Evolutionary conservation across 2,329 filamentous ascomycete genomes (phyloP).

Genomic region (Penicillium oxalicum): DNA sequence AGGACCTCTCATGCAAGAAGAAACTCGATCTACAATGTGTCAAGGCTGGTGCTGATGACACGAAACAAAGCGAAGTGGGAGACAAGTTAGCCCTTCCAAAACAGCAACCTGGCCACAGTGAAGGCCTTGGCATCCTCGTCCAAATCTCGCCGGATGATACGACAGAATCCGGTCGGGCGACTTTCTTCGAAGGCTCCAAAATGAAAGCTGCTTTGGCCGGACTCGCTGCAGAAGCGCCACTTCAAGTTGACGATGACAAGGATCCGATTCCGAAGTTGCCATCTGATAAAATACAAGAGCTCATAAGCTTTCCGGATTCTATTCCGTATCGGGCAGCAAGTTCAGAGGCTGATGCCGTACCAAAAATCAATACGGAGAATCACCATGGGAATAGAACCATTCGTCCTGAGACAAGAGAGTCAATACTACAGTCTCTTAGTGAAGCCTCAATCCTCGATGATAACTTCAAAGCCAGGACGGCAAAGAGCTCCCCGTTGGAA

Average conservation of each 20-base stretch:
- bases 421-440: constrained; percentile 19
- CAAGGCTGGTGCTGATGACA: too few species aligned
- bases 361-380: constrained; percentile 21
- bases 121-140: constrained; percentile 19
- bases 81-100: too few species aligned
- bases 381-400: constrained; percentile 3
- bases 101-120: background rate
- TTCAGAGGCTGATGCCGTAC: constrained; percentile 16
- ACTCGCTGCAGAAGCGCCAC: constrained; percentile 21
- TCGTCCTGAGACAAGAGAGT: constrained; percentile 12
- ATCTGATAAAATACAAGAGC: constrained; percentile 49
- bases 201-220: constrained; percentile 20
- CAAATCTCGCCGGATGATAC: constrained; percentile 8
- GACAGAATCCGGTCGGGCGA: constrained; percentile 16
- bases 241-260: constrained; percentile 21
- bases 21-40: too few species aligned
- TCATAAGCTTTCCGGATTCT: constrained; percentile 50
- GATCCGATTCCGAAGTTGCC: constrained; percentile 49
- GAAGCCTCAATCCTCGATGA: constrained; percentile 22
- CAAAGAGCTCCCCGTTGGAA: constrained; percentile 24
- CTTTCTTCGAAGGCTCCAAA: constrained; percentile 27
- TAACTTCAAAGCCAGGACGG: constrained; percentile 17
- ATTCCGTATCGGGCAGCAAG: constrained; percentile 45
- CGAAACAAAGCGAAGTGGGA: too few species aligned
- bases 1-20: too few species aligned